Evolutionary conservation across 345 rosid species (phyloP).

Genomic region (Aquilaria yunnanensis): DNA sequence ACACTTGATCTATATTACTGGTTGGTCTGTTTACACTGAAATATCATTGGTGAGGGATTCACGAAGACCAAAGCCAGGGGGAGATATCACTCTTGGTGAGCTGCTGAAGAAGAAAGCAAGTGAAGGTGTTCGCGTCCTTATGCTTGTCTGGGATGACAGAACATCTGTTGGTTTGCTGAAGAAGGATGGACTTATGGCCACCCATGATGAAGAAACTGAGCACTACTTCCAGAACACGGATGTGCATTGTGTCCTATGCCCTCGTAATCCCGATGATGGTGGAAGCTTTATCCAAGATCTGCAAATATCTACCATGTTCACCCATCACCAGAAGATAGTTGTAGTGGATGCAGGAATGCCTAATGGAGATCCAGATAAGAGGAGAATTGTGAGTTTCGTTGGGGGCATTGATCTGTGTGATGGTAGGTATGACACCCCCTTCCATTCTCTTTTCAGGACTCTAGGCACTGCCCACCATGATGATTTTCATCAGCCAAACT

Average conservation of each 20-base stretch:
- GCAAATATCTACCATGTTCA: conserved; percentile 87
- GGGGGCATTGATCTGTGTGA: conserved; percentile 99
- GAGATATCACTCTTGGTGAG: conserved; percentile 75
- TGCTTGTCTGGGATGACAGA: conserved; percentile 99
- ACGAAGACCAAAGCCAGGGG: conserved; percentile 92
- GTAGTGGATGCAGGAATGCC: conserved; percentile 87
- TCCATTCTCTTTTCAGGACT: conserved; percentile 10
- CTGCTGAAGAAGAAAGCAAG: conserved; percentile 85
- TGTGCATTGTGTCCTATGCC: conserved; percentile 86
- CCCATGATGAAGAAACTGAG: conserved; percentile 94
- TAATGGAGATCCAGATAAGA: conserved; percentile 40
- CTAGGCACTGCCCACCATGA: conserved; percentile 8
- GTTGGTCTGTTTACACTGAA: conserved; percentile 98
- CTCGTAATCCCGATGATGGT: conserved; percentile 97
- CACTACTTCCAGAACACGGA: conserved; percentile 56
- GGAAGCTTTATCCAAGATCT: conserved; percentile 90
- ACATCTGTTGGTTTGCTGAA: conserved; percentile 87
- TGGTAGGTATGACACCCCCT: conserved; percentile 88
- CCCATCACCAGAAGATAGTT: conserved; percentile 98
- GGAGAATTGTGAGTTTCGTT: conserved; percentile 92
- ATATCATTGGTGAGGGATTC: conserved; percentile 80
- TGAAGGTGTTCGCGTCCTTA: conserved; percentile 86
- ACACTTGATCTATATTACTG: conserved; percentile 90
- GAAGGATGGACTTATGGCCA: conserved; percentile 91
- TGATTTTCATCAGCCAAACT: conserved; percentile 12